Percentiles rank a stretch among this genome's conserved stretches.
Evolutionary conservation across 1,139 yeast genomes (phyloP).

Genomic region (Dujonia santamariae): DNA sequence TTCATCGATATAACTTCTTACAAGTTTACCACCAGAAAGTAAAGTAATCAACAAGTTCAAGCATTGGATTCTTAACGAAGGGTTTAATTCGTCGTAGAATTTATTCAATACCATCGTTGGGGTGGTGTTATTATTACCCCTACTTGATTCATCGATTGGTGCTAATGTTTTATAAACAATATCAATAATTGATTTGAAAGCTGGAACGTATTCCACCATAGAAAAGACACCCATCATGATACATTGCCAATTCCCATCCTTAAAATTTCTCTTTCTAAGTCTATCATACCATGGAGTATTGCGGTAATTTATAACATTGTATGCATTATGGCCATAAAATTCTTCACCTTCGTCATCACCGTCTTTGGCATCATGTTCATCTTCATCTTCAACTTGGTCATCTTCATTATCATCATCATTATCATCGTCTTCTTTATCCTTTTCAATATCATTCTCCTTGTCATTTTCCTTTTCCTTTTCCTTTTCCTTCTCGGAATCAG

Average conservation of each 20-base stretch:
- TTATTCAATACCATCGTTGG: slow-evolving; percentile 47
- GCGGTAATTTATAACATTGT: slow-evolving; percentile 56
- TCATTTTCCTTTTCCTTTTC: slow-evolving; percentile 11
- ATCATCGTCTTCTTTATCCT: slow-evolving; percentile 26
- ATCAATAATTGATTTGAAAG: slow-evolving; percentile 45
- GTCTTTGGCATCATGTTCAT: slow-evolving; percentile 12
- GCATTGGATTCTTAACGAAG: slow-evolving; percentile 49
- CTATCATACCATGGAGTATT: slow-evolving; percentile 76
- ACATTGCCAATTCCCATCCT: slow-evolving; percentile 84
- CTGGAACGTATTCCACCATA: slow-evolving; percentile 56
- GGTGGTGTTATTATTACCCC: slow-evolving; percentile 33
- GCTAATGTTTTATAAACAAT: slow-evolving; percentile 53
- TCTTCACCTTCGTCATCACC: slow-evolving; percentile 14
- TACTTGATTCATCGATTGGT: slow-evolving; percentile 41
- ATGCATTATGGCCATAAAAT: slow-evolving; percentile 45
- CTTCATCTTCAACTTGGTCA: slow-evolving; percentile 16
- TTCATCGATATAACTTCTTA: slow-evolving; percentile 65
- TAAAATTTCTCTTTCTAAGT: slow-evolving; percentile 68
- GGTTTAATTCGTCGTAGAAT: slow-evolving; percentile 47
- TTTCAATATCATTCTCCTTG: slow-evolving; percentile 15
- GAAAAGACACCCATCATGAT: slow-evolving; percentile 71
- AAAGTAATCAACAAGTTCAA: slow-evolving; percentile 57
- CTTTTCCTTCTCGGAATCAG: slow-evolving; percentile 11
- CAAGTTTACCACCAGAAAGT: slow-evolving; percentile 53
- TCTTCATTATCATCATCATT: slow-evolving; percentile 22